Percentiles rank a stretch among this genome's conserved stretches.
These are phyloP conservation scores for Candida manassasensis DNA, from an alignment of 805 yeast species.

Conservation along the genomic window DNA sequence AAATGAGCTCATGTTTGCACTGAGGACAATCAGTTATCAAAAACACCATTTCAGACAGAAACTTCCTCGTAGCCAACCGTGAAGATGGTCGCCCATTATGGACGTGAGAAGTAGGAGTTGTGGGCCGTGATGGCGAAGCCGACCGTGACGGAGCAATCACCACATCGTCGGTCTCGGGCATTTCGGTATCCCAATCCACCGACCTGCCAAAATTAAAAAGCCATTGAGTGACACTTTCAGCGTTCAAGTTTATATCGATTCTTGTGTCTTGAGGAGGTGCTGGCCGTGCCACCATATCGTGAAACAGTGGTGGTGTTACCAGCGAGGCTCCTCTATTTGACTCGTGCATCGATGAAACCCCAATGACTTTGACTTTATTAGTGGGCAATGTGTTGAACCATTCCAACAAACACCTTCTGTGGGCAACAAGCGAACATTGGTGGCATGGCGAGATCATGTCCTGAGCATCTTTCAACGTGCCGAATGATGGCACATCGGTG, in stretches of 20 bases:
- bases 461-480: constrained; percentile 27
- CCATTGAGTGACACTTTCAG: constrained; percentile 11
- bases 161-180: not conserved
- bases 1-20: constrained; percentile 32
- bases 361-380: constrained; percentile 16
- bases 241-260: constrained; percentile 4
- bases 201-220: constrained; percentile 10
- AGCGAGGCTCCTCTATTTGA: not conserved
- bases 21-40: constrained; percentile 37
- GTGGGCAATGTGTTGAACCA: constrained; percentile 36
- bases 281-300: constrained; percentile 2
- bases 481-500: constrained; percentile 38
- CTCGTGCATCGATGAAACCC: constrained; percentile 1
- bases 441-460: constrained; percentile 35
- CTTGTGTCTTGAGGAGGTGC: not conserved
- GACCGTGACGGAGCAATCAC: not conserved
- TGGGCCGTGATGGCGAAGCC: not conserved
- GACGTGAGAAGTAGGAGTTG: not conserved
- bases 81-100: not conserved
- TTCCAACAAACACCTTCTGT: constrained; percentile 35
- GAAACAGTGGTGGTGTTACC: not conserved
- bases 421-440: constrained; percentile 33
- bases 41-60: constrained; percentile 8
- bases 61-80: not conserved
- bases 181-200: constrained; percentile 1